Percentiles rank a stretch among this genome's conserved stretches.
phyloP scores from a whole-genome alignment of 179 eudicot genomes.

The Camellia oleifera region DNA sequence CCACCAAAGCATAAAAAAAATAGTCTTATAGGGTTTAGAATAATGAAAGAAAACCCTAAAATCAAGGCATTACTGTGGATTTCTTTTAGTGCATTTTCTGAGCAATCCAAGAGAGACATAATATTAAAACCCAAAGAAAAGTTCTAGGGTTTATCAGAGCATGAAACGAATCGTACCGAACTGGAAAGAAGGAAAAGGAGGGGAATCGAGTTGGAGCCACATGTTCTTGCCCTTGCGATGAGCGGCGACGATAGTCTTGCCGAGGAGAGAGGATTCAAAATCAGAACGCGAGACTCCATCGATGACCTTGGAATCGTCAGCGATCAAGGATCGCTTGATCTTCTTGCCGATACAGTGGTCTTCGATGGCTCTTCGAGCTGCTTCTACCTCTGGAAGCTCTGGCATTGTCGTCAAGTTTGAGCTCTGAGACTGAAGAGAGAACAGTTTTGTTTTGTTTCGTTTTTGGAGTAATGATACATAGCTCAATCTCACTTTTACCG shows the following conservation, averaged over 20 bases:
- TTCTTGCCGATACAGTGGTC: slow-evolving; percentile 75
- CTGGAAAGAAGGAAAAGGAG: slow-evolving; percentile 91
- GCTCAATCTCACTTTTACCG: too few species aligned
- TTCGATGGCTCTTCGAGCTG: slow-evolving; percentile 76
- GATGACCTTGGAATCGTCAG: slow-evolving; percentile 76
- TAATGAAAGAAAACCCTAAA: not conserved
- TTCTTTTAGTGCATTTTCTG: not conserved
- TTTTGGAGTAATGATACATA: too few species aligned
- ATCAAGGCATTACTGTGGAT: not conserved
- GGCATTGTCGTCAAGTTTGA: slow-evolving; percentile 47
- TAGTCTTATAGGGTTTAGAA: too few species aligned
- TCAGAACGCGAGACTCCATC: slow-evolving; percentile 62
- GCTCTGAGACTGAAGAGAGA: not conserved
- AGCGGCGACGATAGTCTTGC: slow-evolving; percentile 78
- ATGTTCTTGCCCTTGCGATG: slow-evolving; percentile 91
- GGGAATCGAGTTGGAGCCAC: slow-evolving; percentile 92
- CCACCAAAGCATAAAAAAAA: too few species aligned
- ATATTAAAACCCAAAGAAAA: not conserved
- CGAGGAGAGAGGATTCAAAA: slow-evolving; percentile 57
- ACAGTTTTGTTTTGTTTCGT: too few species aligned
- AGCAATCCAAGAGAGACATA: too few species aligned
- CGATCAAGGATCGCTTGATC: slow-evolving; percentile 52
- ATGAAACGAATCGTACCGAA: slow-evolving; percentile 47
- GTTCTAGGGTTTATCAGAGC: not conserved
- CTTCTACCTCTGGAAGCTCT: slow-evolving; percentile 95